phyloP scores from a whole-genome alignment of 345 rosid species.

The Bruguiera sexangula region DNA sequence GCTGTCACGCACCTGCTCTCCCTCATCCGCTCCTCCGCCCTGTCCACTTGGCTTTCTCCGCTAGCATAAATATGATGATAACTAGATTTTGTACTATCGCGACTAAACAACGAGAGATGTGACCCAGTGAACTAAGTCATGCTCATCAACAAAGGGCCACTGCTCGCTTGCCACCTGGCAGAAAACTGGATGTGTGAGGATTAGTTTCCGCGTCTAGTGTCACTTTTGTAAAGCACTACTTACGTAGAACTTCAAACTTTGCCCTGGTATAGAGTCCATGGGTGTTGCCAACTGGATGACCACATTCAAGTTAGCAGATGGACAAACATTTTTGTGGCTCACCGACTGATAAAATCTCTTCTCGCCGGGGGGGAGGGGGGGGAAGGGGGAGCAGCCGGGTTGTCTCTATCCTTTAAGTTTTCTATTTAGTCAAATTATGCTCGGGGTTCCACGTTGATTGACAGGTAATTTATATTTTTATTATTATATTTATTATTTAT shows the following conservation, averaged over 20 bases:
- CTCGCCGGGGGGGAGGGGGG: background rate
- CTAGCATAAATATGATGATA: background rate
- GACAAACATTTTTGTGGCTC: background rate
- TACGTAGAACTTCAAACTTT: background rate
- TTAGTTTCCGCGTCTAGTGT: background rate
- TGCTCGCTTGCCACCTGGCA: background rate
- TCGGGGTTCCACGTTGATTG: conserved; percentile 3
- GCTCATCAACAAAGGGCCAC: background rate
- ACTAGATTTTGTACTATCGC: background rate
- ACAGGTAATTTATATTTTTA: background rate
- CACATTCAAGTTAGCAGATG: background rate
- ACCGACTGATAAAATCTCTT: conserved; percentile 11
- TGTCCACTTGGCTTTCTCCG: no score
- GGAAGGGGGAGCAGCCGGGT: no score
- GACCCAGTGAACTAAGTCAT: conserved; percentile 7
- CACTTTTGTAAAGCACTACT: background rate
- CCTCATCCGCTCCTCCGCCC: no score
- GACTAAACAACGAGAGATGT: background rate
- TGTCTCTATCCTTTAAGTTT: background rate
- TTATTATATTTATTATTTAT: background rate
- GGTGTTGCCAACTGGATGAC: conserved; percentile 14
- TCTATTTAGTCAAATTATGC: no score
- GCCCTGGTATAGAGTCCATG: background rate
- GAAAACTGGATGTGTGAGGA: background rate
- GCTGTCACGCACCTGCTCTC: no score